Evolutionary conservation across 2,329 filamentous ascomycete species (phyloP), one percentile per base, ranked within the genome.

Genomic region (Pseudonectria foliicola): DNA sequence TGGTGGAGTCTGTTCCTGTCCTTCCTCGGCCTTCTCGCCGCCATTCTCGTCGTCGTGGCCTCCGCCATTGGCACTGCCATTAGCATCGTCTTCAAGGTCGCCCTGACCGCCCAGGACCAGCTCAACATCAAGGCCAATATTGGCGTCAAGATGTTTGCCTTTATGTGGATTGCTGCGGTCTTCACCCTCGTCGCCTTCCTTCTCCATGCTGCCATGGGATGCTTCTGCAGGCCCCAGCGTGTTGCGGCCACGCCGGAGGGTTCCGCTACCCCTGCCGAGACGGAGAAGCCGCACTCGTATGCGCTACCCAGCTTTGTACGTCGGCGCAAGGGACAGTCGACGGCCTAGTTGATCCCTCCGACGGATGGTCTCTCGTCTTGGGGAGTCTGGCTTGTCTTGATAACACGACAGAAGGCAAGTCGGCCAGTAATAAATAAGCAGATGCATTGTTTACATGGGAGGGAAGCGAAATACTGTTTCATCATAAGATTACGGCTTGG

Each of bases 131-230:
- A 64, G 8, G 84, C 81, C 3, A 62, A 71, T 3, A 66, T 94
- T 24, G 88, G 88, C 6, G 62, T 58, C 25, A 71, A 77, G 46
- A 89, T 94, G 83, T 75, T 94, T 51, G 82, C 66, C 0, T 93
- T 94, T 54, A 90, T 94, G 82, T 96, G 90, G 89, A 73, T 87
- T 18, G 85, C 82, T 0, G 73, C 79, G 1, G 75, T 69, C 0
- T 75, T 81, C 40, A 74, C 76, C 2, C 62, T 86, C 5, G 52
- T 89, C 13, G 81, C 82, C 0, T 89, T 85, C 50, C 56, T 83
- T 23, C 66, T 93, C 13, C 85, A 93, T 57, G 65, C 82, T 18
- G 77, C 80, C 23, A 71, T 90, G 59, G 85, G 81, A 49, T 95
- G 87, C 60, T 93, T 85, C 57, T 85, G 82, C 52, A 55, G 46